These are phyloP conservation scores for Kwoniella sp. DNA, from an alignment of 768 basidiomycete genomes.

Conservation along the genomic window DNA sequence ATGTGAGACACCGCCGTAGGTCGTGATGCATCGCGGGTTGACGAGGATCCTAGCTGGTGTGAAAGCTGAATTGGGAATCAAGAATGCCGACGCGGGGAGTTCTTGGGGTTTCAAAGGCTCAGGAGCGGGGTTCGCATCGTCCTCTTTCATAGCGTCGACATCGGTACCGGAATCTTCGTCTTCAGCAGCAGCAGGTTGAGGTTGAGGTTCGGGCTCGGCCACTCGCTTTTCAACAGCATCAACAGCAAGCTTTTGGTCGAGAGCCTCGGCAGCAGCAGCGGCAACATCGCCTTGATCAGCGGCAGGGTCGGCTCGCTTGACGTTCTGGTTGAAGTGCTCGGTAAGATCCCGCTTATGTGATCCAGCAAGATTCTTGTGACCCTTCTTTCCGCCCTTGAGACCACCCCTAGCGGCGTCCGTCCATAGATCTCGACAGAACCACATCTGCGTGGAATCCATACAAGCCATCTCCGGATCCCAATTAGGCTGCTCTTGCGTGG, in stretches of 20 bases:
- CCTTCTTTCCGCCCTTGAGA: constrained; percentile 53
- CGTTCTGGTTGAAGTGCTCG: constrained; percentile 10
- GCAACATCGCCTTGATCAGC: constrained; percentile 1
- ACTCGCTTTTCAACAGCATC: constrained; percentile 25
- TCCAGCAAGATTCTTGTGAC: constrained; percentile 36
- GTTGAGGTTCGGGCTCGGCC: constrained; percentile 3
- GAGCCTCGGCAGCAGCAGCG: neutral
- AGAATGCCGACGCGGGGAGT: constrained; percentile 55
- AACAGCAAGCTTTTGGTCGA: constrained; percentile 4
- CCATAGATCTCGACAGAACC: constrained; percentile 98
- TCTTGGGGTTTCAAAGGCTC: constrained; percentile 50
- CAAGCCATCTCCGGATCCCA: constrained; percentile 81
- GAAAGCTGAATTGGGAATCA: constrained; percentile 84
- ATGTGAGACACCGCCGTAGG: constrained; percentile 96
- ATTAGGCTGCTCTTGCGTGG: constrained; percentile 62
- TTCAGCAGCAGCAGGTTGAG: constrained; percentile 15
- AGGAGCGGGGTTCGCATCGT: constrained; percentile 46
- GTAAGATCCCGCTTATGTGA: constrained; percentile 40
- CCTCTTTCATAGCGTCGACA: constrained; percentile 54
- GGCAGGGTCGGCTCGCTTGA: neutral
- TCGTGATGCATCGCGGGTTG: constrained; percentile 95
- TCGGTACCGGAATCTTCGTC: constrained; percentile 54
- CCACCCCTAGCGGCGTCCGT: constrained; percentile 79
- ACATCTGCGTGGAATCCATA: constrained; percentile 93
- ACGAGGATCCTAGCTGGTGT: constrained; percentile 85